These are phyloP conservation scores for Trametes pubescens DNA, from an alignment of 1,284 basidiomycete genomes.

Conservation along the genomic window DNA sequence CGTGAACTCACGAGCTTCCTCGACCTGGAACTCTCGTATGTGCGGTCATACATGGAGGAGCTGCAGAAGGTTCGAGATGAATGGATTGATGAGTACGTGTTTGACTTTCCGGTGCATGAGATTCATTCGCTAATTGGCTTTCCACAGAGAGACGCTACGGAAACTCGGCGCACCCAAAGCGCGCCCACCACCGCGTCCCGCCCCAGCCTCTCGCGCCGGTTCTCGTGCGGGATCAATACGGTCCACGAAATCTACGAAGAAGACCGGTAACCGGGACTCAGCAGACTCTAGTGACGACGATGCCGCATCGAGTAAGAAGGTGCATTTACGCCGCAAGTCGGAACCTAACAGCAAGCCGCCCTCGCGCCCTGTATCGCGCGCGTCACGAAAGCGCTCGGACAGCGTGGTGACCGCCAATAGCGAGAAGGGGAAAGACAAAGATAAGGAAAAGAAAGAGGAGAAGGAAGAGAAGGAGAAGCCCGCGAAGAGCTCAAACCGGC, in stretches of 20 bases:
- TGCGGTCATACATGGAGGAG: slow-evolving; percentile 74
- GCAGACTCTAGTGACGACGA: slow-evolving; percentile 32
- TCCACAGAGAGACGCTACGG: slow-evolving; percentile 30
- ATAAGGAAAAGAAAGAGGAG: slow-evolving; percentile 33
- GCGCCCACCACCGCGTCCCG: slow-evolving; percentile 26
- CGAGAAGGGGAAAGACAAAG: slow-evolving; percentile 38
- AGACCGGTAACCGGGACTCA: slow-evolving; percentile 20
- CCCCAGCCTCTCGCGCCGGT: slow-evolving; percentile 26
- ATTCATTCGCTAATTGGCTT: no score
- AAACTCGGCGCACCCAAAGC: slow-evolving; percentile 33
- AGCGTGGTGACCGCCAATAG: slow-evolving; percentile 63
- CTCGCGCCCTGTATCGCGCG: slow-evolving; percentile 63
- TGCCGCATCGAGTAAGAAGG: slow-evolving; percentile 39
- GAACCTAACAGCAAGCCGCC: slow-evolving; percentile 53
- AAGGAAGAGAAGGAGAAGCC: slow-evolving; percentile 46
- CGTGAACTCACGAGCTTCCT: slow-evolving; percentile 74
- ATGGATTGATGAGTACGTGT: slow-evolving; percentile 69
- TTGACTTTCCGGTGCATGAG: no score
- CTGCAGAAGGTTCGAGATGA: slow-evolving; percentile 69
- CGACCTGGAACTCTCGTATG: slow-evolving; percentile 76
- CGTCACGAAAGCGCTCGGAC: slow-evolving; percentile 64
- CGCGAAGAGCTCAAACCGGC: slow-evolving; percentile 39
- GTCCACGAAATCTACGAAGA: slow-evolving; percentile 25
- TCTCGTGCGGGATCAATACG: slow-evolving; percentile 32
- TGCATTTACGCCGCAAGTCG: slow-evolving; percentile 49